A percentile compares a stretch with the other conserved stretches of the same genome.
phyloP scores from a whole-genome alignment of 2,329 filamentous ascomycete species.

The Simplicillium sp. region DNA sequence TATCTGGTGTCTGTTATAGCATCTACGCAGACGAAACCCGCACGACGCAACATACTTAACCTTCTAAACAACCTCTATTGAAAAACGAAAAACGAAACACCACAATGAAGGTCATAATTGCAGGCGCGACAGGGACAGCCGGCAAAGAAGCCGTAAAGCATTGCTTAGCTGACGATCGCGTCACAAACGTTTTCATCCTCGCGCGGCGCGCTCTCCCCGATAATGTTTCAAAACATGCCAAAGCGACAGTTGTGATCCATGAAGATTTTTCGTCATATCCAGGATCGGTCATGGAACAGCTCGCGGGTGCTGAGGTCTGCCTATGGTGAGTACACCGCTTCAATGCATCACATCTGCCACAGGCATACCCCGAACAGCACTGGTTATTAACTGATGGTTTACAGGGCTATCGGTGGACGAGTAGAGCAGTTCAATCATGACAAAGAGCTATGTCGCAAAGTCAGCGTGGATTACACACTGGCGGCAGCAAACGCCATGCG shows the following conservation, averaged over 20 bases:
- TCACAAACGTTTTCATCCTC: slow-evolving; percentile 42
- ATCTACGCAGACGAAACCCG: too few relatives aligned
- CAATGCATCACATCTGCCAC: background rate
- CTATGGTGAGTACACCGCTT: slow-evolving; percentile 45
- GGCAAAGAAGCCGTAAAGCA: slow-evolving; percentile 42
- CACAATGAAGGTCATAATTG: slow-evolving; percentile 49
- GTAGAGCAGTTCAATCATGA: slow-evolving; percentile 37
- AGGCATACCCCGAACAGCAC: background rate
- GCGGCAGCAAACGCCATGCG: slow-evolving; percentile 49
- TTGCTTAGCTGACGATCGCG: slow-evolving; percentile 36
- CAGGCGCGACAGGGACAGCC: slow-evolving; percentile 48
- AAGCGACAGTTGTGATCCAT: slow-evolving; percentile 38
- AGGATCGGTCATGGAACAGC: slow-evolving; percentile 19
- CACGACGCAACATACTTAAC: too few relatives aligned
- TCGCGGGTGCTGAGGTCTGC: slow-evolving; percentile 47
- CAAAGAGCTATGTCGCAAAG: slow-evolving; percentile 32
- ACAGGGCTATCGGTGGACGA: slow-evolving; percentile 30
- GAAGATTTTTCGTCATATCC: slow-evolving; percentile 45
- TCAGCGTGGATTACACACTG: slow-evolving; percentile 52
- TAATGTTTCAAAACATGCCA: slow-evolving; percentile 32
- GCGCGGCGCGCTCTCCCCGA: slow-evolving; percentile 35
- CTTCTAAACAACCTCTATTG: too few relatives aligned
- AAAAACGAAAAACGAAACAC: background rate
- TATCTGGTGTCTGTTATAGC: too few relatives aligned
- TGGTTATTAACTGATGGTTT: background rate